Evolutionary conservation across 306 rosid species (phyloP).

Genomic region (Cucumis cinereus): DNA sequence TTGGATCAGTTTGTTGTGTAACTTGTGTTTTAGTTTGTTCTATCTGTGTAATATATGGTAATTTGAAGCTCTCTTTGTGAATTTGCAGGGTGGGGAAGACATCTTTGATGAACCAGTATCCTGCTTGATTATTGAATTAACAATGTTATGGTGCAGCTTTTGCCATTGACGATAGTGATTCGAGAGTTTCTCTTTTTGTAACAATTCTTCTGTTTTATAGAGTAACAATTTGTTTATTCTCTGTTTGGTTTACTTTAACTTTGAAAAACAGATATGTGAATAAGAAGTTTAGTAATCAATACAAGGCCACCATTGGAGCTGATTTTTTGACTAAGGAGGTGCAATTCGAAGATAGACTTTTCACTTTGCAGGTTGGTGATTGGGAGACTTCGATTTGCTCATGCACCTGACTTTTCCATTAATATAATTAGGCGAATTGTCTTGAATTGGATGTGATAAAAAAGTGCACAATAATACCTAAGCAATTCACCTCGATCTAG

Average conservation of each 20-base stretch:
- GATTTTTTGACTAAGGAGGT: constrained; percentile 94
- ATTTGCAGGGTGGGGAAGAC: constrained; percentile 98
- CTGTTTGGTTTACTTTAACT: constrained; percentile 22
- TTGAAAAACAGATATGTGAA: constrained; percentile 68
- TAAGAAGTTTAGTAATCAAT: constrained; percentile 95
- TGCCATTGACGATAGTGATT: not conserved
- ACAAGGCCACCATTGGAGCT: constrained; percentile 98
- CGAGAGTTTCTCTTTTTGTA: not conserved
- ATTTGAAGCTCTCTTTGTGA: constrained; percentile 5
- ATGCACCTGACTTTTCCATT: not conserved
- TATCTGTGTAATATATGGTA: not conserved
- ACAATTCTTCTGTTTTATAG: not conserved
- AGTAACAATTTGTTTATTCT: not conserved
- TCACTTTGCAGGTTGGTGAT: constrained; percentile 77
- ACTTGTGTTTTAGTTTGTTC: too few species aligned
- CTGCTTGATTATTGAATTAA: constrained; percentile 10
- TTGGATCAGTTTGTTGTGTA: not conserved
- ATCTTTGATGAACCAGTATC: constrained; percentile 99
- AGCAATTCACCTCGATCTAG: not conserved
- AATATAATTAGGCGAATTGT: not conserved
- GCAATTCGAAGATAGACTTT: constrained; percentile 97
- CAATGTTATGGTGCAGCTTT: not conserved
- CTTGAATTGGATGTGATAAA: not conserved
- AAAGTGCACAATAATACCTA: not conserved
- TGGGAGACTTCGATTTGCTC: not conserved